phyloP scores from a whole-genome alignment of 148 eudicot genomes.

The Pouteria glomerata region DNA sequence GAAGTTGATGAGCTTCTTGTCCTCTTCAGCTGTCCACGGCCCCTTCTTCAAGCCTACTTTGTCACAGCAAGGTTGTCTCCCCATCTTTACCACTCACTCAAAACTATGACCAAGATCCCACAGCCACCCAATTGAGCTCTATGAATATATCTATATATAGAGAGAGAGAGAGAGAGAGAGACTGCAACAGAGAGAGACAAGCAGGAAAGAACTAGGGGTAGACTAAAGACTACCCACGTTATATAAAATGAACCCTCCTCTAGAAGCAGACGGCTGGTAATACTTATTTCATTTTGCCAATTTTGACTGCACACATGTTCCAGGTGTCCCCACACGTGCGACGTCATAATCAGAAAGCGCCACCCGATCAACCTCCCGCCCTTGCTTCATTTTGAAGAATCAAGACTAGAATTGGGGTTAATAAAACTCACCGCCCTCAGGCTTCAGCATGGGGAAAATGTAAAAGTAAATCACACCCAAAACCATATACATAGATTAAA shows the following conservation, averaged over 20 bases:
- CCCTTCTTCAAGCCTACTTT: slow-evolving; percentile 53
- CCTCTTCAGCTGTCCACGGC: slow-evolving; percentile 59
- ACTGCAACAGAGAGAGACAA: background rate
- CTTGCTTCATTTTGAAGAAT: background rate
- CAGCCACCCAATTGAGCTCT: background rate
- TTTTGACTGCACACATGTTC: background rate
- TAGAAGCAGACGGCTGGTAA: background rate
- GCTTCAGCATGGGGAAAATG: background rate
- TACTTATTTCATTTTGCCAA: background rate
- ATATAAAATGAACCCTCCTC: slow-evolving; percentile 6
- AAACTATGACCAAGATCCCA: no score
- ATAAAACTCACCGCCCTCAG: background rate
- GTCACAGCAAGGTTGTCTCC: slow-evolving; percentile 58
- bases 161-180: background rate
- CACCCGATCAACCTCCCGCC: background rate
- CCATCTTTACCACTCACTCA: slow-evolving; percentile 20
- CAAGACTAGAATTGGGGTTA: background rate
- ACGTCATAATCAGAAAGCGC: background rate
- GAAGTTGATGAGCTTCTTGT: slow-evolving; percentile 46
- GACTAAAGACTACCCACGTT: background rate
- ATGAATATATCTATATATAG: background rate
- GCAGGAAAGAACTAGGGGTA: background rate
- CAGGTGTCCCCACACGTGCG: background rate
- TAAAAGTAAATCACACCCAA: slow-evolving; percentile 3
- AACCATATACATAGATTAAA: background rate